Evolutionary conservation across 345 rosid species (phyloP).

Genomic region (Eucalyptus marginata): DNA sequence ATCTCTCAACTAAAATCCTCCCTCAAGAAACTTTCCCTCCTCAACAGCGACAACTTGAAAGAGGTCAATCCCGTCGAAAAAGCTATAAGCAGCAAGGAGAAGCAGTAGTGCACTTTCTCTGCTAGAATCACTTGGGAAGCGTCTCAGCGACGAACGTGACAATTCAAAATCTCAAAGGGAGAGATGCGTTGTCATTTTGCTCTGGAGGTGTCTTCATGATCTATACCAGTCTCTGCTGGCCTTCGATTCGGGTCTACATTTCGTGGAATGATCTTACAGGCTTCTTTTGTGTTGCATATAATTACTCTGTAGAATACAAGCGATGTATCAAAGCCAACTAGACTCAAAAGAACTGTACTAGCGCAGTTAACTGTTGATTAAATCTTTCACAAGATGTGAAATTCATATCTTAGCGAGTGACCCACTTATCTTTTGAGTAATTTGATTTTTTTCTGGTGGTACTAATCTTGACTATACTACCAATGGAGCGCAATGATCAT

Average conservation of each 20-base stretch:
- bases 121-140: not conserved
- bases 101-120: not conserved
- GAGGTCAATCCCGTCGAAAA: slow-evolving; percentile 66
- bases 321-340: not conserved
- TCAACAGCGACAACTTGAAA: slow-evolving; percentile 57
- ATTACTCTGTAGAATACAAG: not conserved
- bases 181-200: not conserved
- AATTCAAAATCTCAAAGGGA: too few relatives aligned
- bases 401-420: not conserved
- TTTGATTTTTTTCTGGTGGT: not conserved
- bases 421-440: not conserved
- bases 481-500: not conserved
- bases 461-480: not conserved
- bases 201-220: not conserved
- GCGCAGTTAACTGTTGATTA: not conserved
- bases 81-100: slow-evolving; percentile 39
- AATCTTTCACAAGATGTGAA: not conserved
- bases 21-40: slow-evolving; percentile 49
- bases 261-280: not conserved
- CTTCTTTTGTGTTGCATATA: not conserved
- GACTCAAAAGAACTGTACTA: not conserved
- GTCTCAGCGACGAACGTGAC: too few relatives aligned
- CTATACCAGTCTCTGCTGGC: not conserved
- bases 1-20: slow-evolving; percentile 53
- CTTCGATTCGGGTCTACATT: not conserved